Evolutionary conservation across 2,329 filamentous ascomycete species (phyloP), one percentile per base, ranked within the genome.

Genomic region (Xylaria sp.): DNA sequence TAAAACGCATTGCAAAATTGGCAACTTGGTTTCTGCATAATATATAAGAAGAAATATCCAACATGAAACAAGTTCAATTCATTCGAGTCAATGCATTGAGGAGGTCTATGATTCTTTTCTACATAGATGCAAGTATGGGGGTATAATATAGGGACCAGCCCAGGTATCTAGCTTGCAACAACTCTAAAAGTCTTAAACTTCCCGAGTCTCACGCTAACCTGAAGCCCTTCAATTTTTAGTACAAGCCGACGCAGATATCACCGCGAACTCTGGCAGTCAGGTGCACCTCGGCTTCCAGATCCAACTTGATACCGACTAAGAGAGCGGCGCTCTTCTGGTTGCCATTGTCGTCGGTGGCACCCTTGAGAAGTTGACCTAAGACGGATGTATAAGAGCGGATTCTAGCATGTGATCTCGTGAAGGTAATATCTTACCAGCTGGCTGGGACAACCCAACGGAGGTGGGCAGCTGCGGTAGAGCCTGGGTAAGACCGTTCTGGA

Each of bases 261-360:
- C 87, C 87, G 53, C 86, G 81, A 67, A 89, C 81, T 58, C 87
- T 78, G 55, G 87, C 87, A 20, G 86, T 89, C 69, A 89, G 77
- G 75, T 89, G 86, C 49, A 89, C 85, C 75, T 89, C 87, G 15
- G 87, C 87, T 75, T 89, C 87, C 22, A 89, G 78, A 74, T 89
- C 87, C 39, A 89, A 80, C 81, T 89, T 89, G 79, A 89, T 88
- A 63, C 87, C 87, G 42, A 89, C 81, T 72, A 89, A 81, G 49
- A 89, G 80, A 1, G 85, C 86, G 4, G 87, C 85, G 45, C 84
- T 77, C 78, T 87, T 89, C 66, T 85, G 80, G 72, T 86, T 84
- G 66, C 87, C 86, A 61, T 88, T 79, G 33, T 86, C 83, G 67
- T 88, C 85, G 36, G 84, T 83, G 15, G 86, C 82, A 11, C 87